These are phyloP conservation scores for Lactifluus echinatus DNA, from an alignment of 768 basidiomycete genomes.

Conservation along the genomic window DNA sequence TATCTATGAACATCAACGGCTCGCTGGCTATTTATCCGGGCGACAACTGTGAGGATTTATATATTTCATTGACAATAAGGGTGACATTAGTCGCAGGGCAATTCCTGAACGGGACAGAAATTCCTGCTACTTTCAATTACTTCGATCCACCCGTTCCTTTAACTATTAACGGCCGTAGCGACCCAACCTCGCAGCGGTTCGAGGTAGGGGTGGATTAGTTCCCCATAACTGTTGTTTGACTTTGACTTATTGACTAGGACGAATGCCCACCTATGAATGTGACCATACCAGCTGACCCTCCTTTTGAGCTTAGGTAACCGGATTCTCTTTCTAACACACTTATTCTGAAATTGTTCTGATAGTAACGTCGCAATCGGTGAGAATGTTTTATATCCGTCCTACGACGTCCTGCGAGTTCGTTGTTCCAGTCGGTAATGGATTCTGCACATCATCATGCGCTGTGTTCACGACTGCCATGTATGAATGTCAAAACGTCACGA, in stretches of 20 bases:
- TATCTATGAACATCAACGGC: conserved; percentile 34
- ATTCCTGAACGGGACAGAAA: conserved; percentile 28
- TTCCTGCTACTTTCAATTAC: conserved; percentile 26
- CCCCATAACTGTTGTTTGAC: background rate
- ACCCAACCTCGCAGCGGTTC: conserved; percentile 30
- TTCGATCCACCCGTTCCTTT: conserved; percentile 24
- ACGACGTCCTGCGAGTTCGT: background rate
- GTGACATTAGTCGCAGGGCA: background rate
- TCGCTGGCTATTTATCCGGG: conserved; percentile 37
- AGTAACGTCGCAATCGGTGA: conserved; percentile 17
- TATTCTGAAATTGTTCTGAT: background rate
- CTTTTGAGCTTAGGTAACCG: conserved; percentile 16
- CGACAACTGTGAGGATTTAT: conserved; percentile 39
- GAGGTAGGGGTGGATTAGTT: conserved; percentile 20
- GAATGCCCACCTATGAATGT: conserved; percentile 27
- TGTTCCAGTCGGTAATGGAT: conserved; percentile 17
- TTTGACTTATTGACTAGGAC: conserved; percentile 21
- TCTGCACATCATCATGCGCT: too few species aligned
- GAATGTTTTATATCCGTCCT: background rate
- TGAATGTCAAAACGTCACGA: conserved; percentile 40
- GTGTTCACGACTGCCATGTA: conserved; percentile 49
- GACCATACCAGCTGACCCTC: background rate
- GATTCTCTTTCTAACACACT: background rate
- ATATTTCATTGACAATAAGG: background rate
- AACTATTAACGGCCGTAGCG: conserved; percentile 25